Evolutionary conservation across 78 protist genomes (phyloP).

Genomic region (Pigoraptor vietnamica): DNA sequence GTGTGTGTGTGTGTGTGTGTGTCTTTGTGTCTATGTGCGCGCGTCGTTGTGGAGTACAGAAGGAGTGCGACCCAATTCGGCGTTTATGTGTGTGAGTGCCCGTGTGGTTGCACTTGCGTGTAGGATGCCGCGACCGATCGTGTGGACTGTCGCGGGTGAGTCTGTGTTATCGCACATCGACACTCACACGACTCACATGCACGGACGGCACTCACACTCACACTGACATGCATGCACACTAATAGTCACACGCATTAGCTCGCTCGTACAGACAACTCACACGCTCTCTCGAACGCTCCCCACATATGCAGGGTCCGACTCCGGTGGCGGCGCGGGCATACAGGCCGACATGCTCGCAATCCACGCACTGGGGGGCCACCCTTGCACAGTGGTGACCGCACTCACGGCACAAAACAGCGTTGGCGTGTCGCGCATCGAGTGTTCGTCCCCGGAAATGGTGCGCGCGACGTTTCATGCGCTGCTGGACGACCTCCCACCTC

Average conservation of each 20-base stretch:
- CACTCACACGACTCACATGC: not conserved
- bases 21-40: too few species aligned
- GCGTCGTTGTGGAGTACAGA: too few species aligned
- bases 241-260: too few species aligned
- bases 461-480: not conserved
- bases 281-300: too few species aligned
- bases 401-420: not conserved
- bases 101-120: not conserved
- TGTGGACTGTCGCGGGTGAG: not conserved
- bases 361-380: not conserved
- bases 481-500: not conserved
- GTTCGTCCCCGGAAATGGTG: not conserved
- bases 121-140: not conserved
- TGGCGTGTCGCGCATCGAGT: not conserved
- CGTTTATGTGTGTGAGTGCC: not conserved
- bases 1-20: too few species aligned
- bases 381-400: not conserved
- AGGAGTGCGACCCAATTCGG: too few species aligned
- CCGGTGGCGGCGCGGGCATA: not conserved
- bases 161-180: not conserved
- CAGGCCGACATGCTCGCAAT: not conserved
- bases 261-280: not conserved
- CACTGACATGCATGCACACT: too few species aligned
- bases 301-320: not conserved
- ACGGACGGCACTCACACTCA: not conserved